Conservation (phyloP, 148 eudicot species). For the Nepenthes gracilis region DNA sequence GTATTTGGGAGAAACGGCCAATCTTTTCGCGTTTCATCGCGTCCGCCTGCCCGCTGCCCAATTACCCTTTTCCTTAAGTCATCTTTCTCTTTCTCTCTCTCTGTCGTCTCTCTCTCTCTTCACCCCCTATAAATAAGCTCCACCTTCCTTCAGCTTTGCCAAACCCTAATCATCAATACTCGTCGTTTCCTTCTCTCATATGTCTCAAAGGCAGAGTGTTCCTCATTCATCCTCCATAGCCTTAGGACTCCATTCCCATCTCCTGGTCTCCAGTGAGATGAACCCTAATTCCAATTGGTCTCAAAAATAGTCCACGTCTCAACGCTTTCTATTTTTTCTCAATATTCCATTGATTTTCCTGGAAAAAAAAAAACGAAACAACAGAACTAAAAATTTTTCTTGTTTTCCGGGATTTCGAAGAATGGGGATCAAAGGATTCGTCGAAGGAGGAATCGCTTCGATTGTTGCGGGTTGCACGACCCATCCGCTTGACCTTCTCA, state of each 20-base stretch:
- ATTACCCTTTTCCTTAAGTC: too few species aligned
- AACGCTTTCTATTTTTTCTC: not conserved
- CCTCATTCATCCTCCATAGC: slow-evolving; percentile 59
- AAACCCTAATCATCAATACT: too few species aligned
- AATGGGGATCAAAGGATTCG: slow-evolving; percentile 44
- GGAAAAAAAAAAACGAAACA: not conserved
- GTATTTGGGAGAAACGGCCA: too few species aligned
- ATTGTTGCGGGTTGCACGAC: slow-evolving; percentile 42
- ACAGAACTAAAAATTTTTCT: too few species aligned
- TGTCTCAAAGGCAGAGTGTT: slow-evolving; percentile 61
- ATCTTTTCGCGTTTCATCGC: too few species aligned
- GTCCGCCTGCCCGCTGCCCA: too few species aligned
- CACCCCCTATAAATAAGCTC: too few species aligned
- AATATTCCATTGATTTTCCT: not conserved
- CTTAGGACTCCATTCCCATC: slow-evolving; percentile 58
- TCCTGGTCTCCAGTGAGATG: slow-evolving; percentile 61
- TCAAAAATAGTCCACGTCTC: not conserved
- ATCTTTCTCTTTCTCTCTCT: too few species aligned
- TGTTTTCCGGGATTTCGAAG: not conserved
- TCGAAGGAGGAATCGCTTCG: slow-evolving; percentile 39
- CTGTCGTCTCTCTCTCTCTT: too few species aligned
- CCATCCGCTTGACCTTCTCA: slow-evolving; percentile 39
- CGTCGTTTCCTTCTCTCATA: slow-evolving; percentile 12
- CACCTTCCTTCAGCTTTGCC: too few species aligned
- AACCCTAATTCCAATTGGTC: slow-evolving; percentile 54